Conservation (phyloP, 345 rosid genomes). For the Sapria himalayana region DNA sequence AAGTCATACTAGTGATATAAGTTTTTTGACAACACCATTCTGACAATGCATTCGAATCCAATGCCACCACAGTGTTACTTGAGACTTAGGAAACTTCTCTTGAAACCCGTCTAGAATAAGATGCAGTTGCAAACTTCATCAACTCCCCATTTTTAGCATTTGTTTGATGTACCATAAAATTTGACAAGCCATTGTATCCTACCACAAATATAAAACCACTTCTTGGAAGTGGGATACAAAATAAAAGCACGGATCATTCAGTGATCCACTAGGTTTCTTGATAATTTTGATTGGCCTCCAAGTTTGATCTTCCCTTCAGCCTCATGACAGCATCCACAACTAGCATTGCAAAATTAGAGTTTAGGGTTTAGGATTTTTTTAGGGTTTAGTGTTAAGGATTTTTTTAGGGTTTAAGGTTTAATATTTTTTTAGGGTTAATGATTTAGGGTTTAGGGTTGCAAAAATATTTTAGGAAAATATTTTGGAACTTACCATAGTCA, state of each 20-base stretch:
- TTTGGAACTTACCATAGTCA: conserved; percentile 85
- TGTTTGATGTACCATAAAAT: conserved; percentile 40
- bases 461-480: conserved; percentile 81
- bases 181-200: conserved; percentile 45
- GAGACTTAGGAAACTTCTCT: conserved; percentile 47
- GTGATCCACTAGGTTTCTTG: no score
- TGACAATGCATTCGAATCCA: conserved; percentile 44
- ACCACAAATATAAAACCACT: conserved; percentile 31
- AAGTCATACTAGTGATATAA: conserved; percentile 30
- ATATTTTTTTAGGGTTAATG: no score
- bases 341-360: conserved; percentile 66
- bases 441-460: no score
- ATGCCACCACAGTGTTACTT: conserved; percentile 33
- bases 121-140: conserved; percentile 31
- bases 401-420: no score
- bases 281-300: no score
- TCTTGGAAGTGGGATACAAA: conserved; percentile 35
- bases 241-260: no score
- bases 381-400: no score
- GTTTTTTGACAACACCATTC: conserved; percentile 34
- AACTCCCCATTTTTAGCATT: conserved; percentile 54
- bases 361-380: no score
- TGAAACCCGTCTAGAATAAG: conserved; percentile 51
- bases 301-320: conserved; percentile 35
- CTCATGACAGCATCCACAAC: conserved; percentile 97